phyloP scores from a whole-genome alignment of 108 stramenopile genomes.

The Pseudonitzschia delicatissima region DNA sequence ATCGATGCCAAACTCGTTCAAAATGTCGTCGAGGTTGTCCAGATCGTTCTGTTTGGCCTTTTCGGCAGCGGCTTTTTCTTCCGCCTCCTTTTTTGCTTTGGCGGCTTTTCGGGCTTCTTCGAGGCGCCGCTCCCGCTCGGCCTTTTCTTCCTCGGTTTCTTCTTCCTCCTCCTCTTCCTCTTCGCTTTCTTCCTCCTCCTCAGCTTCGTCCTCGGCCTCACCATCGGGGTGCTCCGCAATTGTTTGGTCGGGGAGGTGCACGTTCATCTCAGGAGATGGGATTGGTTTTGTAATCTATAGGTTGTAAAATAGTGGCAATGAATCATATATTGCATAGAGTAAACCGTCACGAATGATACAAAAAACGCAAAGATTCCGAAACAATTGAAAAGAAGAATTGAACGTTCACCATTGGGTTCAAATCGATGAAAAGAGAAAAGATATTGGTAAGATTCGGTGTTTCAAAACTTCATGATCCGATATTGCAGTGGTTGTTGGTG shows the following conservation, averaged over 20 bases:
- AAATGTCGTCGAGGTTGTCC: slow-evolving; percentile 38
- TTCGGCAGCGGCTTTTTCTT: not conserved
- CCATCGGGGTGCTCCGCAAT: not conserved
- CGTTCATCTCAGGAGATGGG: slow-evolving; percentile 5
- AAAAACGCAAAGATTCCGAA: no score
- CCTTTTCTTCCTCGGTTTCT: slow-evolving; percentile 29
- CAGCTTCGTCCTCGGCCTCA: slow-evolving; percentile 7
- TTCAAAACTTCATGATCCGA: no score
- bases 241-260: slow-evolving; percentile 6
- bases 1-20: slow-evolving; percentile 30
- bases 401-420: no score
- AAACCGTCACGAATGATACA: no score
- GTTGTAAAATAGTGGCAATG: no score
- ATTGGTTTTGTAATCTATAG: no score
- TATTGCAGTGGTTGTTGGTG: no score
- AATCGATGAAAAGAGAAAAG: no score
- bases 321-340: no score
- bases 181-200: slow-evolving; percentile 4
- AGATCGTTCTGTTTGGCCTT: slow-evolving; percentile 4
- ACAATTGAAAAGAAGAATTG: no score
- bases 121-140: slow-evolving; percentile 21
- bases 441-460: no score
- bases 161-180: slow-evolving; percentile 35
- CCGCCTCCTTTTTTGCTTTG: slow-evolving; percentile 12
- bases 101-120: slow-evolving; percentile 23